Percentiles rank a stretch among this genome's conserved stretches.
phyloP scores from a whole-genome alignment of 257 asterid species.

The Forsythia viridissima region DNA sequence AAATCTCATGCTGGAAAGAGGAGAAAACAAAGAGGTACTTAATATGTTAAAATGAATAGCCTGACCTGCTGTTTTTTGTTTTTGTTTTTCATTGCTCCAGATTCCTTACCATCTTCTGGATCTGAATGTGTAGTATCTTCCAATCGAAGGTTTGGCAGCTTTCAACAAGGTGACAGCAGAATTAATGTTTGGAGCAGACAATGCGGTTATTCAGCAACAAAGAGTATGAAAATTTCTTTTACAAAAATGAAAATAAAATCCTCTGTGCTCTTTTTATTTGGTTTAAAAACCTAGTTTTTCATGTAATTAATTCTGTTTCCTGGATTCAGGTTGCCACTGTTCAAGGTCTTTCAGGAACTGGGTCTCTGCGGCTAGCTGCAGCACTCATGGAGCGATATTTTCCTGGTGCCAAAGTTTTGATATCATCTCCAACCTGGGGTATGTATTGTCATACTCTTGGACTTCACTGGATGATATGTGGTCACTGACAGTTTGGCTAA shows the following conservation, averaged over 20 bases:
- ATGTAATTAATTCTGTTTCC: constrained; percentile 11
- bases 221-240: constrained; percentile 50
- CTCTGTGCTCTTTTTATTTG: constrained; percentile 4
- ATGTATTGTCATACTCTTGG: constrained; percentile 21
- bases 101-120: constrained; percentile 28
- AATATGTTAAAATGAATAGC: constrained; percentile 6
- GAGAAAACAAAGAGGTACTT: constrained; percentile 93
- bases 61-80: neutral
- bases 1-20: constrained; percentile 82
- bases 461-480: constrained; percentile 21
- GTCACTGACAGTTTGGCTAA: constrained; percentile 20
- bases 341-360: constrained; percentile 99
- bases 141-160: constrained; percentile 97
- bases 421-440: constrained; percentile 99
- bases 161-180: constrained; percentile 95
- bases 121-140: constrained; percentile 72
- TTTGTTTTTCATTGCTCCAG: constrained; percentile 17
- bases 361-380: constrained; percentile 95
- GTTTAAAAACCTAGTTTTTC: constrained; percentile 1
- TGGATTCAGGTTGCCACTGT: constrained; percentile 80
- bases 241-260: constrained; percentile 18
- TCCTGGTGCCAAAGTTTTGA: constrained; percentile 79
- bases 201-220: constrained; percentile 70
- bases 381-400: constrained; percentile 86
- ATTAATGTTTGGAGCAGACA: constrained; percentile 79